These are phyloP conservation scores for Chrysoporthe cubensis DNA, from an alignment of 2,329 filamentous ascomycete species.

Conservation along the genomic window DNA sequence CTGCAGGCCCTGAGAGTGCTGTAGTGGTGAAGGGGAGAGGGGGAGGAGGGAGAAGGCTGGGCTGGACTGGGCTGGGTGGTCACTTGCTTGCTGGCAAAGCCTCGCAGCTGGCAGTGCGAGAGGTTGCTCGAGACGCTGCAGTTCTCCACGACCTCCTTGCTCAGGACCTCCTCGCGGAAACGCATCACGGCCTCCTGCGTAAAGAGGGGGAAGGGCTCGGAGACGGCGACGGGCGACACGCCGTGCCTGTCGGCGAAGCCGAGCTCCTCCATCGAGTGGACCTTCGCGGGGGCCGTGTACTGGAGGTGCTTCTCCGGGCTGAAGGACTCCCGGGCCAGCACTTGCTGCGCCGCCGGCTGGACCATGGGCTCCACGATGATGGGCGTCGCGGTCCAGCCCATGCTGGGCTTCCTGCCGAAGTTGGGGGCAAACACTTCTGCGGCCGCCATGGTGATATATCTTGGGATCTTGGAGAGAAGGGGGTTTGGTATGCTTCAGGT, in stretches of 20 bases:
- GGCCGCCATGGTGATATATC: constrained; percentile 13
- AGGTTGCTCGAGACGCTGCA: constrained; percentile 52
- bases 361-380: constrained; percentile 11
- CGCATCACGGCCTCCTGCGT: constrained; percentile 61
- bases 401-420: constrained; percentile 17
- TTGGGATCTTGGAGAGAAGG: too few relatives aligned
- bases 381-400: constrained; percentile 15
- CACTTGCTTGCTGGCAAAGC: constrained; percentile 27
- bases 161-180: constrained; percentile 66
- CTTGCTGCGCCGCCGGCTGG: background rate
- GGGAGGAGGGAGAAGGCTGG: too few relatives aligned
- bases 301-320: constrained; percentile 53
- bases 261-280: constrained; percentile 65
- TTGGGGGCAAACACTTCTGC: constrained; percentile 14
- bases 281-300: constrained; percentile 53
- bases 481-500: background rate
- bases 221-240: constrained; percentile 66
- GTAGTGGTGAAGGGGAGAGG: too few relatives aligned
- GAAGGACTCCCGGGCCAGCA: constrained; percentile 12
- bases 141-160: constrained; percentile 57
- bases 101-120: constrained; percentile 27
- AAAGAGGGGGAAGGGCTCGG: constrained; percentile 68
- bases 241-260: constrained; percentile 58
- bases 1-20: background rate
- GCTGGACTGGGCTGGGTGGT: background rate